phyloP scores from a whole-genome alignment of 106 monocot species.

The Ottelia alismoides region DNA sequence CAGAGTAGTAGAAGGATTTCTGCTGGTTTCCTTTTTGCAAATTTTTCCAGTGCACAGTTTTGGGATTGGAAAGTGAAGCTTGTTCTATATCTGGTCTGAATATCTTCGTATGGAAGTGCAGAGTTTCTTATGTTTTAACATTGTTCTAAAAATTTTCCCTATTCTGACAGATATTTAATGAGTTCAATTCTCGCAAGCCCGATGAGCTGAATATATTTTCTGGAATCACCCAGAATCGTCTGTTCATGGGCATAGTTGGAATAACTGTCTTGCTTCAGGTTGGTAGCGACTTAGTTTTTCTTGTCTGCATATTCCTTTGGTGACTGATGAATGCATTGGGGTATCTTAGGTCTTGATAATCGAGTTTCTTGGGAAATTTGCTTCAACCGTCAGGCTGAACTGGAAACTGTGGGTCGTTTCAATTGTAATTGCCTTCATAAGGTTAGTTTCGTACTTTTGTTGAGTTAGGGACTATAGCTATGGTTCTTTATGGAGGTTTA shows the following conservation, averaged over 20 bases:
- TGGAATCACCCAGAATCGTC: slow-evolving; percentile 46
- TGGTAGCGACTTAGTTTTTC: not conserved
- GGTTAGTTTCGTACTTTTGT: too few species aligned
- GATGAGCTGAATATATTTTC: slow-evolving; percentile 61
- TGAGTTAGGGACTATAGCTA: too few species aligned
- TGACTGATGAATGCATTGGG: not conserved
- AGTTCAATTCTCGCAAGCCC: slow-evolving; percentile 88
- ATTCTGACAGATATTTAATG: slow-evolving; percentile 68
- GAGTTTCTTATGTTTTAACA: too few species aligned
- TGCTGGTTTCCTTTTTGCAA: slow-evolving; percentile 66
- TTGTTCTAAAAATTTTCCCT: too few species aligned
- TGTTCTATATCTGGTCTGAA: slow-evolving; percentile 51
- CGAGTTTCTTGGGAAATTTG: slow-evolving; percentile 68
- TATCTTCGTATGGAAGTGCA: too few species aligned
- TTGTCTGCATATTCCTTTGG: not conserved
- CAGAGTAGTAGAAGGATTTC: too few species aligned
- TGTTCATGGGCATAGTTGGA: slow-evolving; percentile 69
- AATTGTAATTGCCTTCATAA: slow-evolving; percentile 48
- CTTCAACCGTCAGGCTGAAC: slow-evolving; percentile 50
- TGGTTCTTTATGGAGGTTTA: too few species aligned
- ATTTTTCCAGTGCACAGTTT: too few species aligned
- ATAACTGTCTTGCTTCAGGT: slow-evolving; percentile 66
- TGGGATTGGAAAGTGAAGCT: too few species aligned
- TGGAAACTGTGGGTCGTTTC: slow-evolving; percentile 77
- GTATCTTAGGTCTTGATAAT: slow-evolving; percentile 2